A percentile compares a stretch with the other conserved stretches of the same genome.
Conservation (phyloP, 129 eudicot species). For the Scalesia atractyloides region DNA sequence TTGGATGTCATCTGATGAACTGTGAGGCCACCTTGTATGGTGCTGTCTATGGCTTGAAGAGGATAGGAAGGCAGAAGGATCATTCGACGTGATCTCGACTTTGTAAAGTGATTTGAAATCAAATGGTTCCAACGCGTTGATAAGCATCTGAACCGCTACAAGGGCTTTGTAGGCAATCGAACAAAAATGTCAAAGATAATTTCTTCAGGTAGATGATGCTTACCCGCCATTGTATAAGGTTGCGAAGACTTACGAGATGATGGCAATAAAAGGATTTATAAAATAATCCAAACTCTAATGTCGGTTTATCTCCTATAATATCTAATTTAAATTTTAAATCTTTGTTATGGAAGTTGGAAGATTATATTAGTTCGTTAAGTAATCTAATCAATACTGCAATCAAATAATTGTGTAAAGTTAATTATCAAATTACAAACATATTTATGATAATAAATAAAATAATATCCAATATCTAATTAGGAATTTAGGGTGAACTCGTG, state of each 20-base stretch:
- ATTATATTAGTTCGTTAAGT: too few relatives aligned
- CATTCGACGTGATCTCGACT: constrained; percentile 16
- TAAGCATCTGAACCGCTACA: background rate
- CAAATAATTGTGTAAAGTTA: too few relatives aligned
- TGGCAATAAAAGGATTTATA: background rate
- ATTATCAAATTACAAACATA: too few relatives aligned
- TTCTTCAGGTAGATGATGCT: constrained; percentile 39
- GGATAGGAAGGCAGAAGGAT: background rate
- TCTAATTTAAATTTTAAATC: too few relatives aligned
- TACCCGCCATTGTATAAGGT: background rate
- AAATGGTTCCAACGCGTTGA: constrained; percentile 1
- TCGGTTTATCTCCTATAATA: background rate
- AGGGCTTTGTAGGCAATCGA: background rate
- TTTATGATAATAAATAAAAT: too few relatives aligned
- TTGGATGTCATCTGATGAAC: background rate
- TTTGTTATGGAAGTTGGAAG: too few relatives aligned
- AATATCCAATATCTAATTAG: too few relatives aligned
- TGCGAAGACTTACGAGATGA: background rate
- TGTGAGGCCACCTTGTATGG: too few relatives aligned
- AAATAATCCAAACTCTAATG: background rate
- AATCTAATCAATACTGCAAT: too few relatives aligned
- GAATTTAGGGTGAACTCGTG: too few relatives aligned
- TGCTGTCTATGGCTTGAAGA: background rate
- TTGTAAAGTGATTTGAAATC: constrained; percentile 7
- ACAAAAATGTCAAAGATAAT: constrained; percentile 2